A percentile compares a stretch with the other conserved stretches of the same genome.
phyloP scores from a whole-genome alignment of 345 rosid species.

The Aquilaria sinensis region DNA sequence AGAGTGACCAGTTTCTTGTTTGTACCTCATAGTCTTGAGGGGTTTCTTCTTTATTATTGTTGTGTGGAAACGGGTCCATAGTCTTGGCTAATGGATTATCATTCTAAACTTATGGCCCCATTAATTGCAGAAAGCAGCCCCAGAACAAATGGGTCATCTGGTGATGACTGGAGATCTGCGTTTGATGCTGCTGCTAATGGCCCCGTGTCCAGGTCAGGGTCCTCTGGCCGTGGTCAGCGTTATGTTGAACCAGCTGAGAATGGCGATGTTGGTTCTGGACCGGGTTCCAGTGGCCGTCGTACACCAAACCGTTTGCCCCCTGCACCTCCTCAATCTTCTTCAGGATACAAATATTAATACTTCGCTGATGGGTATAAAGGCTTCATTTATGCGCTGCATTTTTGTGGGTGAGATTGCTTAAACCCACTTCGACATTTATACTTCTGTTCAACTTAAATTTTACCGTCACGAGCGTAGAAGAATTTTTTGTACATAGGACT shows the following conservation, averaged over 20 bases:
- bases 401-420: conserved; percentile 8
- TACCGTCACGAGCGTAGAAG: conserved; percentile 8
- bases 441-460: conserved; percentile 8
- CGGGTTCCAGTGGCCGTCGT: conserved; percentile 56
- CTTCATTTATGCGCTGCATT: conserved; percentile 2
- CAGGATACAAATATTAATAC: conserved; percentile 18
- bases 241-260: conserved; percentile 52
- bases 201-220: conserved; percentile 38
- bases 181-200: conserved; percentile 67
- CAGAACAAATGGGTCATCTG: conserved; percentile 46
- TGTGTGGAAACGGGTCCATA: not conserved
- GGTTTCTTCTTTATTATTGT: not conserved
- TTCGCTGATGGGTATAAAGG: not conserved
- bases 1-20: too few relatives aligned
- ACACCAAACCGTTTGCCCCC: conserved; percentile 72
- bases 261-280: conserved; percentile 53
- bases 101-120: not conserved
- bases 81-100: not conserved
- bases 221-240: conserved; percentile 54
- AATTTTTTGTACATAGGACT: conserved; percentile 25
- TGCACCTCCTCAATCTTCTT: conserved; percentile 45
- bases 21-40: too few relatives aligned
- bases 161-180: conserved; percentile 92
- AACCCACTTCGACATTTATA: conserved; percentile 13
- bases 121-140: conserved; percentile 49